Evolutionary conservation across 2,329 filamentous ascomycete genomes (phyloP), one percentile per base, ranked within the genome.

Genomic region (Capronia americana): DNA sequence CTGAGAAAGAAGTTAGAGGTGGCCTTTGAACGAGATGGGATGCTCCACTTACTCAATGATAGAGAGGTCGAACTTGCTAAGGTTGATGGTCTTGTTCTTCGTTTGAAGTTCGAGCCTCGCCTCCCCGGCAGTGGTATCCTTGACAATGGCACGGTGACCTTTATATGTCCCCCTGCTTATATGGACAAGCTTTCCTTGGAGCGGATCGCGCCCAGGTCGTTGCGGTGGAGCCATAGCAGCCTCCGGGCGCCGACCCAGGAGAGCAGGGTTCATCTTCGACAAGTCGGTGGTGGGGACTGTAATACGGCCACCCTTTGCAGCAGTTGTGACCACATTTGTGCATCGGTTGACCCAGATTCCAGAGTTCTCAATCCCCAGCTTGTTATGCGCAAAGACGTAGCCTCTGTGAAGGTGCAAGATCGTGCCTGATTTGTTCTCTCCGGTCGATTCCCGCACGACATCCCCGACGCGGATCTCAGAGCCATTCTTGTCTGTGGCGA

Each of bases 321-420:
- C 93, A 41, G 97, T 88, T 0, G 93, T 97, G 58, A 90, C 89
- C 67, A 99, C 91, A 75, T 93, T 96, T 73, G 86, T 90, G 51
- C 92, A 90, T 68, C 93, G 89, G 17, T 91, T 90, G 38, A 98
- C 94, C 73, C 96, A 96, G 10, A 98, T 89, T 70, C 95, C 89
- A 0, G 92, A 90, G 75, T 97, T 96, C 76, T 98, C 93, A 51
- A 88, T 90, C 61, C 89, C 89, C 3, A 68, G 61, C 68, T 93
- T 89, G 75, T 92, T 96, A 75, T 96, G 92, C 62, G 96, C 82
- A 81, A 96, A 99, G 20, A 97, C 86, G 76, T 89, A 96, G n/a
- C 92, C 92, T 58, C 95, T 89, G 78, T 98, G 90, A 64, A 99
- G 93, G 78, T 98, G 94, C 64, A 97, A 87, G 71, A 99, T 96